Conservation (phyloP, 257 asterid genomes). For the Mitragyna speciosa region DNA sequence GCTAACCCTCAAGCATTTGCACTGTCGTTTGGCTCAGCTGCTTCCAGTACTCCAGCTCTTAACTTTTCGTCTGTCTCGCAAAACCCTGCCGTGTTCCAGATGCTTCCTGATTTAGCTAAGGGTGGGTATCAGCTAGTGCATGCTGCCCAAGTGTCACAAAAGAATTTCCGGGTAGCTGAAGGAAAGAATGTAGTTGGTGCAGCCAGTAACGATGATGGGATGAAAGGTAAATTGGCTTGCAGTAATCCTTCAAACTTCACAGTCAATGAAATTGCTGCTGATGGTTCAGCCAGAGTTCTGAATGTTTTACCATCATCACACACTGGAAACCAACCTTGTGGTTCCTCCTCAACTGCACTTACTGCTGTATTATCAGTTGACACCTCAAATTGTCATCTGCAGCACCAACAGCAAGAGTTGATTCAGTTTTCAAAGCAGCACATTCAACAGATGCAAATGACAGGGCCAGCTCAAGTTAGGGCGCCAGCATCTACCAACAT, state of each 20-base stretch:
- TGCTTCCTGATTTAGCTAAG: slow-evolving; percentile 44
- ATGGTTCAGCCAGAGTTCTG: slow-evolving; percentile 30
- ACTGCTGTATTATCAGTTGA: slow-evolving; percentile 16
- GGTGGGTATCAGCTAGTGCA: slow-evolving; percentile 33
- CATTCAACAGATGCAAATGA: slow-evolving; percentile 35
- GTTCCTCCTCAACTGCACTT: slow-evolving; percentile 19
- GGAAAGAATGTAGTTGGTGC: slow-evolving; percentile 25
- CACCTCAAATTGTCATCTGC: slow-evolving; percentile 25
- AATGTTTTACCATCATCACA: slow-evolving; percentile 27
- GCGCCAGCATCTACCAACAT: slow-evolving; percentile 18
- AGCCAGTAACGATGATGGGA: slow-evolving; percentile 6
- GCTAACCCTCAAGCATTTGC: slow-evolving; percentile 36
- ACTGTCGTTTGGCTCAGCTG: slow-evolving; percentile 37
- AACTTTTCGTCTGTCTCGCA: slow-evolving; percentile 39
- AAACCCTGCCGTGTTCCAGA: slow-evolving; percentile 34
- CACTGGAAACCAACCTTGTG: slow-evolving; percentile 25
- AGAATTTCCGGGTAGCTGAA: slow-evolving; percentile 37
- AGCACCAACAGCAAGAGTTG: slow-evolving; percentile 30
- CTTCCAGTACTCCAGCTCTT: slow-evolving; percentile 29
- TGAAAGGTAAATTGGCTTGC: slow-evolving; percentile 25
- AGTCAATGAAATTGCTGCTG: slow-evolving; percentile 30
- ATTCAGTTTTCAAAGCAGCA: slow-evolving; percentile 37
- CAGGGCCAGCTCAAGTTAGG: slow-evolving; percentile 25
- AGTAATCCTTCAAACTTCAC: slow-evolving; percentile 21
- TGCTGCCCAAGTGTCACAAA: slow-evolving; percentile 15